Evolutionary conservation across 805 yeast species (phyloP).

Genomic region (Kodamaea kakaduensis): DNA sequence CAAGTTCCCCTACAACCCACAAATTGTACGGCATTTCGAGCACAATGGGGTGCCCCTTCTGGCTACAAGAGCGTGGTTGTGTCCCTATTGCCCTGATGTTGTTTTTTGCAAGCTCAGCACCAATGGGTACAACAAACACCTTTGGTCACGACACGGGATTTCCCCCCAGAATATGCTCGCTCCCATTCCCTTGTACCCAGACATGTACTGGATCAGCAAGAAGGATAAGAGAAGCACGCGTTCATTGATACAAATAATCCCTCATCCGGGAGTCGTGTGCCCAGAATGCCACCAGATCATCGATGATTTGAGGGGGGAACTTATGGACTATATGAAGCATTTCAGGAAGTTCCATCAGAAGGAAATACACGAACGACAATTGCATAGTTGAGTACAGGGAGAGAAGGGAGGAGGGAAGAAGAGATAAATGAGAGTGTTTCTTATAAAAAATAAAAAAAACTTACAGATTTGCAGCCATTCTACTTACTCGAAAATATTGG

Average conservation of each 20-base stretch:
- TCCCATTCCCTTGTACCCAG: conserved; percentile 28
- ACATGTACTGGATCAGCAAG: conserved; percentile 19
- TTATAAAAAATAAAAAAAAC: no score
- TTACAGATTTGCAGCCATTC: no score
- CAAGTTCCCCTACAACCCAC: conserved; percentile 7
- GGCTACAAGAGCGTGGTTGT: conserved; percentile 29
- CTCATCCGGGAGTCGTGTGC: conserved; percentile 28
- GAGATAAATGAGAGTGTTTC: no score
- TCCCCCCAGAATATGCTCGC: conserved; percentile 24
- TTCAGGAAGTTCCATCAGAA: no score
- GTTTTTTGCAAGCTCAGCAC: conserved; percentile 29
- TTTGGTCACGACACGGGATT: conserved; percentile 32
- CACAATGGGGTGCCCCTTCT: conserved; percentile 9
- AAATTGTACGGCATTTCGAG: conserved; percentile 5
- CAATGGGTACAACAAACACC: conserved; percentile 33
- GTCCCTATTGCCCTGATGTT: conserved; percentile 31
- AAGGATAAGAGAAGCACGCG: conserved; percentile 15
- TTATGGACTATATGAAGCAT: no score
- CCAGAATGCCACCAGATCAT: conserved; percentile 25
- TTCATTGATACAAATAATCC: no score
- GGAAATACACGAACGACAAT: no score
- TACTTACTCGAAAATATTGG: no score
- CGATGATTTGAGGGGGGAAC: no score
- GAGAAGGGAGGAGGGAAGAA: no score
- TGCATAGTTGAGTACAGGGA: no score